Conservation (phyloP, 768 basidiomycete species). For the Kondoa malvinella region DNA sequence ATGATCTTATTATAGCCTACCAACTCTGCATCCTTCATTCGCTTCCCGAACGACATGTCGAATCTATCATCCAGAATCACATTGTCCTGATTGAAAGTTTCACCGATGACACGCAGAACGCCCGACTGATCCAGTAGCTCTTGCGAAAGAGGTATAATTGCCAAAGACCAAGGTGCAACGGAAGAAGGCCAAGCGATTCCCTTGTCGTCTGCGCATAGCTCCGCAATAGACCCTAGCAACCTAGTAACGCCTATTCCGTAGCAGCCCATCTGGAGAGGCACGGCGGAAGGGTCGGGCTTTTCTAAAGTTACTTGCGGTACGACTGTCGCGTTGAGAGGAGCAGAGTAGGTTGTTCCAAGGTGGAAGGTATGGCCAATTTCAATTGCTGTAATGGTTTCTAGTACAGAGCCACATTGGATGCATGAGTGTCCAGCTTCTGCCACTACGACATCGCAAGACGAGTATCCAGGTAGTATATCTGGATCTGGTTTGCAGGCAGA, state of each 20-base stretch:
- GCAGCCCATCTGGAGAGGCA: slow-evolving; percentile 18
- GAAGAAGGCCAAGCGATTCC: slow-evolving; percentile 16
- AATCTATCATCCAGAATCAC: slow-evolving; percentile 15
- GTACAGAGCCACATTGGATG: slow-evolving; percentile 1
- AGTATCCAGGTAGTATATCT: neutral
- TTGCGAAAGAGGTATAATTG: slow-evolving; percentile 1
- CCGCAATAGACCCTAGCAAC: slow-evolving; percentile 14
- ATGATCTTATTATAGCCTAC: slow-evolving; percentile 12
- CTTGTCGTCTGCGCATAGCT: slow-evolving; percentile 10
- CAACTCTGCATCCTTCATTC: slow-evolving; percentile 16
- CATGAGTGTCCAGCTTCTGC: slow-evolving; percentile 12
- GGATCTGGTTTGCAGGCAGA: too few relatives aligned
- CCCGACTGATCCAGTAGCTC: neutral
- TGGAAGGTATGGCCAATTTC: slow-evolving; percentile 20
- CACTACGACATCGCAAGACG: slow-evolving; percentile 4
- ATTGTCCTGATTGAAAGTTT: neutral
- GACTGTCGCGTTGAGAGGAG: slow-evolving; percentile 10
- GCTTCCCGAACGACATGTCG: slow-evolving; percentile 9
- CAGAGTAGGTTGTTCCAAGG: slow-evolving; percentile 17
- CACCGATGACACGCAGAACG: neutral
- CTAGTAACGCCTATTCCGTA: slow-evolving; percentile 18
- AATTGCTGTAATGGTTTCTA: slow-evolving; percentile 9
- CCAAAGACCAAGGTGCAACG: slow-evolving; percentile 8
- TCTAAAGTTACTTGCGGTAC: neutral
- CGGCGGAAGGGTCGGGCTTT: neutral